Conservation (phyloP, 176 grass and related monocot species). For the Avena sativa region DNA sequence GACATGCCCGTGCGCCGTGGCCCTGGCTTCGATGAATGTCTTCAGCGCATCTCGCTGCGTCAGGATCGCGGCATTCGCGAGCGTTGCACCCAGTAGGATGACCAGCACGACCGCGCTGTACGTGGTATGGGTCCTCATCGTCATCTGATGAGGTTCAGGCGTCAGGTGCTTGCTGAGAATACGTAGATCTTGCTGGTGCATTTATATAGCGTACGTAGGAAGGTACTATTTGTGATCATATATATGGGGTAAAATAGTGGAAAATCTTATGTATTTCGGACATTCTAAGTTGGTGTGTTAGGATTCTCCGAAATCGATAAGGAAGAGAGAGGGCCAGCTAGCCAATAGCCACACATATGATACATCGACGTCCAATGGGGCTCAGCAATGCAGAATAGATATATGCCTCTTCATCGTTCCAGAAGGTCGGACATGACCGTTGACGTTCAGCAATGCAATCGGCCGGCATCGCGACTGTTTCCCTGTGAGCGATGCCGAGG, state of each 20-base stretch:
- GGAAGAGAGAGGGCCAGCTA: not conserved
- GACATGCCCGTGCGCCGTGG: too few relatives aligned
- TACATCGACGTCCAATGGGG: not conserved
- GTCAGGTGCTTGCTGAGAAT: not conserved
- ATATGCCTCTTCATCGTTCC: not conserved
- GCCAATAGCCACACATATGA: not conserved
- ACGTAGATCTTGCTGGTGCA: not conserved
- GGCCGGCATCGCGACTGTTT: not conserved
- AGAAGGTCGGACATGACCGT: not conserved
- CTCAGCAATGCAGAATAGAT: not conserved
- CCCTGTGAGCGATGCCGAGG: not conserved
- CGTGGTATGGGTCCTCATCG: not conserved
- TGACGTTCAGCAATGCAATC: not conserved
- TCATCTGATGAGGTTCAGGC: not conserved
- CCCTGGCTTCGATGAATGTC: not conserved
- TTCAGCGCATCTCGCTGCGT: not conserved
- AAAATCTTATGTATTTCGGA: not conserved
- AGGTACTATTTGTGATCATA: not conserved
- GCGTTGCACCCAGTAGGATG: not conserved
- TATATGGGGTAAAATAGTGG: not conserved
- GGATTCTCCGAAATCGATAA: conserved; percentile 10
- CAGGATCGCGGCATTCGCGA: not conserved
- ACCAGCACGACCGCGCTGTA: not conserved
- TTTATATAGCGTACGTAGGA: not conserved
- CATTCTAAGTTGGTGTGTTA: not conserved